phyloP scores from a whole-genome alignment of 2,329 filamentous ascomycete species.

The Trichoderma hamatum region DNA sequence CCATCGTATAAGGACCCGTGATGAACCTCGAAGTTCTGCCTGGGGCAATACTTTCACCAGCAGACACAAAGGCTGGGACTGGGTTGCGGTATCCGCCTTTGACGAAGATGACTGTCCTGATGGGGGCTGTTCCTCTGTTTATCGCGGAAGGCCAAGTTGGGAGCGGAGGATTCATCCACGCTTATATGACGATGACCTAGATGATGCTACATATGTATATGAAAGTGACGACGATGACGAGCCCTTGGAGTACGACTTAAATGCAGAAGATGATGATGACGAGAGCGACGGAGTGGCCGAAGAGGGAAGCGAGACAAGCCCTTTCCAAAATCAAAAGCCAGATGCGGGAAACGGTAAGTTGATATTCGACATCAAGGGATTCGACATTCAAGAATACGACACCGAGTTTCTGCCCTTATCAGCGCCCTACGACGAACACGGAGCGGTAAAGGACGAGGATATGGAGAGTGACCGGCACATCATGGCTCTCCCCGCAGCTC shows the following conservation, averaged over 20 bases:
- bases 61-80: slow-evolving; percentile 14
- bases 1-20: slow-evolving; percentile 31
- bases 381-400: background rate
- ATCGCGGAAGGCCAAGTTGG: slow-evolving; percentile 1
- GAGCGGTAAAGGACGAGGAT: slow-evolving; percentile 12
- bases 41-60: slow-evolving; percentile 18
- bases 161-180: slow-evolving; percentile 7
- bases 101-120: slow-evolving; percentile 8
- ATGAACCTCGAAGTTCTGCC: slow-evolving; percentile 31
- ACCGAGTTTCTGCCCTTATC: slow-evolving; percentile 17
- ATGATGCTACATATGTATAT: slow-evolving; percentile 19
- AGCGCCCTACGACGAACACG: slow-evolving; percentile 21
- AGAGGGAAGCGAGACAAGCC: background rate
- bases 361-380: slow-evolving; percentile 1
- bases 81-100: background rate
- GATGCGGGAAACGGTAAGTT: background rate
- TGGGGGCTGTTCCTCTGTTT: slow-evolving; percentile 27
- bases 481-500: slow-evolving; percentile 11
- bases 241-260: slow-evolving; percentile 17
- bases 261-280: background rate
- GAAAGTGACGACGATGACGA: slow-evolving; percentile 11
- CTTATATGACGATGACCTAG: background rate
- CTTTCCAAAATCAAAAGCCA: background rate
- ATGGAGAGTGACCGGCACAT: background rate
- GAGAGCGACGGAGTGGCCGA: background rate